A percentile compares a stretch with the other conserved stretches of the same genome.
phyloP scores from a whole-genome alignment of 2,329 filamentous ascomycete species.

The Xenoacremonium recifei region DNA sequence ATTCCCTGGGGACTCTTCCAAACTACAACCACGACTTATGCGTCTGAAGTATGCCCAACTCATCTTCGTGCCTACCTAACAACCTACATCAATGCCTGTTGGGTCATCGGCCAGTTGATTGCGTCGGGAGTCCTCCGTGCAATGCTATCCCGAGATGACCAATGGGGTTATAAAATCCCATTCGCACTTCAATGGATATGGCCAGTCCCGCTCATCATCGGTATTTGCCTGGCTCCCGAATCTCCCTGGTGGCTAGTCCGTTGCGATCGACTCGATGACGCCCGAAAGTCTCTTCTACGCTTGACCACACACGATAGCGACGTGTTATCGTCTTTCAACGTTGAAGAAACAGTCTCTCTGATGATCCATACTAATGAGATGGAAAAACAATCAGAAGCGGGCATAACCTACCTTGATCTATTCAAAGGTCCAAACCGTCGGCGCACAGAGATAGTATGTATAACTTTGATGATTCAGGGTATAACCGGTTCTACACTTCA shows the following conservation, averaged over 20 bases:
- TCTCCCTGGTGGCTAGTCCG: constrained; percentile 49
- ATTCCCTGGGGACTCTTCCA: constrained; percentile 55
- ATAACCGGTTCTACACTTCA: not conserved
- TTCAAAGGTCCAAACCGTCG: constrained; percentile 41
- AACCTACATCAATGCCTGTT: constrained; percentile 48
- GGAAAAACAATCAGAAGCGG: constrained; percentile 27
- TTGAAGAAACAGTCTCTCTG: constrained; percentile 37
- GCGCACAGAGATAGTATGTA: constrained; percentile 35
- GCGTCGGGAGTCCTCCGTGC: constrained; percentile 41
- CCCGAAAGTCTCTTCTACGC: constrained; percentile 13
- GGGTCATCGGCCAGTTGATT: constrained; percentile 48
- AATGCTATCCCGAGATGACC: constrained; percentile 33
- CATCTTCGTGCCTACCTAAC: constrained; percentile 46
- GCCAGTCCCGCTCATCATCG: constrained; percentile 42
- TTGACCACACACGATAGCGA: constrained; percentile 15
- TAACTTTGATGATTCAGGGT: constrained; percentile 28
- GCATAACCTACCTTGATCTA: constrained; percentile 39
- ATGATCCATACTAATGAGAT: constrained; percentile 38
- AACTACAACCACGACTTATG: constrained; percentile 57
- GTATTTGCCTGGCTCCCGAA: constrained; percentile 44
- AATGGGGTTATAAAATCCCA: constrained; percentile 49
- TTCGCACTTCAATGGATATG: constrained; percentile 50
- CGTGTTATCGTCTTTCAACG: constrained; percentile 29
- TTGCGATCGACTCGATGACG: constrained; percentile 14
- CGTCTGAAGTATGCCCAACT: constrained; percentile 66